Conservation (phyloP, 371 early-diverging fungal species). For the Nematocida sp. region DNA sequence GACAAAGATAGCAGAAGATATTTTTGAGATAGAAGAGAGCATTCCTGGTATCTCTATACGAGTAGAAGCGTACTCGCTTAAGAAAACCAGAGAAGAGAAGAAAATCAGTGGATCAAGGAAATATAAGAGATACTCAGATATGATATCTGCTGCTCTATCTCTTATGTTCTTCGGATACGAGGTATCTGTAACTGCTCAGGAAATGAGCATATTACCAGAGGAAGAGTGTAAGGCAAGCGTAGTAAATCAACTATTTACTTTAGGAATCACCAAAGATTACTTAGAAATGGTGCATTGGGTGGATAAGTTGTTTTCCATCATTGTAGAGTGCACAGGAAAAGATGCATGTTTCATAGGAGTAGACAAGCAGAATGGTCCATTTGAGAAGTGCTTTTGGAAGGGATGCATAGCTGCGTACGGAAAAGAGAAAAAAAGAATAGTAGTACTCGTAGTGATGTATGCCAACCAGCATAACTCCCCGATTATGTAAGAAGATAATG, state of each 20-base stretch:
- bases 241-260: conserved; percentile 37
- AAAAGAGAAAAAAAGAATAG: conserved; percentile 25
- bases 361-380: conserved; percentile 6
- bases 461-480: conserved; percentile 5
- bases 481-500: not conserved
- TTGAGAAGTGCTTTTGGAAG: conserved; percentile 48
- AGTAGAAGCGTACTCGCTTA: conserved; percentile 50
- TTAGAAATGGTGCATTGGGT: conserved; percentile 40
- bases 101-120: conserved; percentile 19
- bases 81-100: conserved; percentile 45
- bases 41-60: conserved; percentile 23
- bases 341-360: conserved; percentile 21
- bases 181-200: not conserved
- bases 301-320: conserved; percentile 17
- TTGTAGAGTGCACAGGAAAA: conserved; percentile 17
- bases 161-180: conserved; percentile 46
- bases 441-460: conserved; percentile 26
- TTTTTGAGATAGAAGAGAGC: conserved; percentile 39
- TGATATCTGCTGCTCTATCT: conserved; percentile 43
- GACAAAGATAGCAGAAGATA: conserved; percentile 5
- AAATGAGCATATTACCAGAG: conserved; percentile 9
- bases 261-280: conserved; percentile 46
- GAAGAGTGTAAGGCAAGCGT: conserved; percentile 22
- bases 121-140: conserved; percentile 25
- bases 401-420: conserved; percentile 40